These are phyloP conservation scores for Aspergillus sp. DNA, from an alignment of 2,329 filamentous ascomycete species.

Conservation along the genomic window DNA sequence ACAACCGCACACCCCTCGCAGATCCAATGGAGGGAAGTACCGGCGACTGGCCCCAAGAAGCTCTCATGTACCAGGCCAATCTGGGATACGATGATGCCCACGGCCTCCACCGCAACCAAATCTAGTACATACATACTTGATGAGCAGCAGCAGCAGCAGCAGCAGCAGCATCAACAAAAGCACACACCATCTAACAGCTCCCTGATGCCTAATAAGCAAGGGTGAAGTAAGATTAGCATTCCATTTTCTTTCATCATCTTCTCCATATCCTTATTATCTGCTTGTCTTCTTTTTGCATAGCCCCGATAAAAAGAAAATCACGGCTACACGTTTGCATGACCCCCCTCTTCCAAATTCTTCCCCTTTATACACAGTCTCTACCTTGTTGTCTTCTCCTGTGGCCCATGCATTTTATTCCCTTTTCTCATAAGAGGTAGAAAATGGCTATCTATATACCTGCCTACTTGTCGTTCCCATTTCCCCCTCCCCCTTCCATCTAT, in stretches of 20 bases:
- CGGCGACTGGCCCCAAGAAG: slow-evolving; percentile 46
- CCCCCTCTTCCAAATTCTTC: not conserved
- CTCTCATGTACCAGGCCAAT: slow-evolving; percentile 41
- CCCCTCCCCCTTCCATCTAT: not conserved
- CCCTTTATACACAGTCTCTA: not conserved
- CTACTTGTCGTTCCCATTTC: too few species aligned
- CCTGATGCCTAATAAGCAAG: not conserved
- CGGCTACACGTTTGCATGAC: not conserved
- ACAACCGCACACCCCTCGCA: slow-evolving; percentile 16
- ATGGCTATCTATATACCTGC: too few species aligned
- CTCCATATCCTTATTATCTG: not conserved
- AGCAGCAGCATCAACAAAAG: not conserved
- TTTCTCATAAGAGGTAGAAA: not conserved
- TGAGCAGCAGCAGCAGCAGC: not conserved
- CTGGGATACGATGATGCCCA: slow-evolving; percentile 23
- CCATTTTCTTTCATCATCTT: not conserved
- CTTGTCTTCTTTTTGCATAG: slow-evolving; percentile 11
- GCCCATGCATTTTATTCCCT: not conserved
- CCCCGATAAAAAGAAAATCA: not conserved
- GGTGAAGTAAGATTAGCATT: not conserved
- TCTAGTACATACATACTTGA: slow-evolving; percentile 11
- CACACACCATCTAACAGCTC: not conserved
- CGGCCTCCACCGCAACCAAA: slow-evolving; percentile 21
- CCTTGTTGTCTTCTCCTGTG: not conserved
- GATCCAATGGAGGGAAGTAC: slow-evolving; percentile 27